Evolutionary conservation across 2,329 filamentous ascomycete genomes (phyloP).

Genomic region (Teratosphaeria pseudoeucalypti): DNA sequence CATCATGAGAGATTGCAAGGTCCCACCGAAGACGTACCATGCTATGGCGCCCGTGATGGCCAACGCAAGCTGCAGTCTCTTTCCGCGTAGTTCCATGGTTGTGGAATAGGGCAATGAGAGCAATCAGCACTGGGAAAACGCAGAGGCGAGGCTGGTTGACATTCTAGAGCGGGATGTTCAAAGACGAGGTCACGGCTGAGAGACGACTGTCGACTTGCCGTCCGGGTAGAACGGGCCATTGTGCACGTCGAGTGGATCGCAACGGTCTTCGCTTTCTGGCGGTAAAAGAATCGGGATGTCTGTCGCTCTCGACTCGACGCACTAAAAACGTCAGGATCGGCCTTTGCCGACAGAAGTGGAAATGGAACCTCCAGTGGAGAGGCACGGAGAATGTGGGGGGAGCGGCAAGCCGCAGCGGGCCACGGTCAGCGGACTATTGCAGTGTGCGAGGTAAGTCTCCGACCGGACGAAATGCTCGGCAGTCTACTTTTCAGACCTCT

Average conservation of each 20-base stretch:
- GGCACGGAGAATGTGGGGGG: neutral
- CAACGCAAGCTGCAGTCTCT: constrained; percentile 1
- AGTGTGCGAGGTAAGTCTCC: no score
- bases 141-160: neutral
- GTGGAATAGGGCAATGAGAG: neutral
- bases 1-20: neutral
- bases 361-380: neutral
- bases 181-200: neutral
- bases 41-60: constrained; percentile 1
- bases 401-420: neutral
- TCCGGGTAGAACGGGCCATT: neutral
- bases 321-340: neutral
- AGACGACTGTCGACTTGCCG: neutral
- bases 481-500: neutral
- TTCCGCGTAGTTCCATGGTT: constrained; percentile 3
- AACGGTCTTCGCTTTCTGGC: no score
- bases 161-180: no score
- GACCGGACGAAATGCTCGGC: no score
- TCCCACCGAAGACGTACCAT: neutral
- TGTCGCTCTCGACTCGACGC: no score
- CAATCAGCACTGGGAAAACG: neutral
- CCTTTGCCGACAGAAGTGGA: neutral
- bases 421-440: no score
- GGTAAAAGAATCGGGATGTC: no score
- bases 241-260: no score